Evolutionary conservation across 306 rosid species (phyloP).

Genomic region (Fragaria iinumae): DNA sequence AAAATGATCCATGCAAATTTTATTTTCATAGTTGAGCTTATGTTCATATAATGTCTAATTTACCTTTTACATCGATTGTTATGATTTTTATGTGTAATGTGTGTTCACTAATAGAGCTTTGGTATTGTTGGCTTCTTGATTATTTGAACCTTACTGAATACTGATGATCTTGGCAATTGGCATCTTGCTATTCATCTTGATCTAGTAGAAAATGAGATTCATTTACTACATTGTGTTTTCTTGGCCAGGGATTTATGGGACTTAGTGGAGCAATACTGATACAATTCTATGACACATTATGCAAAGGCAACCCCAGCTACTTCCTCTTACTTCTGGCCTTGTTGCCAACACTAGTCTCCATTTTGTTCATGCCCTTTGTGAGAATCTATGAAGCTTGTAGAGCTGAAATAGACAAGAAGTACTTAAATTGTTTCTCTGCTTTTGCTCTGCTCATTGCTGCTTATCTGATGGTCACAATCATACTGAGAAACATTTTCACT

Average conservation of each 20-base stretch:
- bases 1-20: too few species aligned
- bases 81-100: too few species aligned
- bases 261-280: slow-evolving; percentile 87
- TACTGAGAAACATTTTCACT: slow-evolving; percentile 43
- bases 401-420: slow-evolving; percentile 47
- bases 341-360: slow-evolving; percentile 53
- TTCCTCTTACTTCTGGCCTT: slow-evolving; percentile 68
- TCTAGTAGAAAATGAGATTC: not conserved
- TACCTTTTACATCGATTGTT: too few species aligned
- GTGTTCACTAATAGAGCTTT: too few species aligned
- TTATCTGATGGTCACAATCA: slow-evolving; percentile 61
- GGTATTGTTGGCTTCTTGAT: not conserved
- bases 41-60: too few species aligned
- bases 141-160: too few species aligned
- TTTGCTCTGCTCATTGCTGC: slow-evolving; percentile 53
- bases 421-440: slow-evolving; percentile 58
- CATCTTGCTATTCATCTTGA: not conserved
- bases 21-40: too few species aligned
- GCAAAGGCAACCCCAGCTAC: slow-evolving; percentile 57
- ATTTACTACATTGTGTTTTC: not conserved
- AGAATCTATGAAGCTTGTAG: slow-evolving; percentile 52
- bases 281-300: slow-evolving; percentile 55
- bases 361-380: slow-evolving; percentile 58
- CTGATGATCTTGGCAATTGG: not conserved
- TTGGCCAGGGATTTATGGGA: slow-evolving; percentile 80